phyloP scores from a whole-genome alignment of 2,329 filamentous ascomycete species.

The Seiridium unicorne region DNA sequence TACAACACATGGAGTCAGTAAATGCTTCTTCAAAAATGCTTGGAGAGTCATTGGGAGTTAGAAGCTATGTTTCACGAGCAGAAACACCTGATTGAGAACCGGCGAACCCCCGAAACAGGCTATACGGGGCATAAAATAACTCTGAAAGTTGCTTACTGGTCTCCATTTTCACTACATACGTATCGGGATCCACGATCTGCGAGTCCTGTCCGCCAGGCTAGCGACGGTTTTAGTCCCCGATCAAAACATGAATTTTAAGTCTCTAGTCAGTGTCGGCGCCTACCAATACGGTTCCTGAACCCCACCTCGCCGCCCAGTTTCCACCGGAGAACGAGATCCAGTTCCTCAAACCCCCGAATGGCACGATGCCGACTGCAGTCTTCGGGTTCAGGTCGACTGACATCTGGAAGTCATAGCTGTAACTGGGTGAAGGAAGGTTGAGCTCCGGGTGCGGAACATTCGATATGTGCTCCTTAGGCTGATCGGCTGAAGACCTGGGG shows the following conservation, averaged over 20 bases:
- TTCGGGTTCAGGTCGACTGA: conserved; percentile 42
- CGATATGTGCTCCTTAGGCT: neutral
- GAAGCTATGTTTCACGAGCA: too few relatives aligned
- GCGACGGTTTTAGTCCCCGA: too few relatives aligned
- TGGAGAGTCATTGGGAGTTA: too few relatives aligned
- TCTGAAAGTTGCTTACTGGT: conserved; percentile 23
- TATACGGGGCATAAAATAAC: too few relatives aligned
- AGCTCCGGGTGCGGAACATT: conserved; percentile 31
- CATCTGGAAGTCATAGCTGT: conserved; percentile 50
- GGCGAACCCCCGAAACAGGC: too few relatives aligned
- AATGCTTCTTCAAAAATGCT: too few relatives aligned
- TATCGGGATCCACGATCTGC: conserved; percentile 27
- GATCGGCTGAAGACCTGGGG: neutral
- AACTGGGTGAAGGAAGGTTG: conserved; percentile 42
- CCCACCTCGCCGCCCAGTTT: conserved; percentile 47
- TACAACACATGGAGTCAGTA: too few relatives aligned
- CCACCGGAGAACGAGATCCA: conserved; percentile 48
- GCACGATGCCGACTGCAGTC: conserved; percentile 39
- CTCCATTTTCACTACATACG: conserved; percentile 33
- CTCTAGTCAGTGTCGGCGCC: neutral
- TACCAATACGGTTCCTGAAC: conserved; percentile 42
- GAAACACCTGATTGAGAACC: too few relatives aligned
- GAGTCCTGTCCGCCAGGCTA: conserved; percentile 35
- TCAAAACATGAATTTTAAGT: too few relatives aligned
- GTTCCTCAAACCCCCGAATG: conserved; percentile 39